These are phyloP conservation scores for Cyberlindnera amylophila DNA, from an alignment of 805 yeast genomes.

Conservation along the genomic window DNA sequence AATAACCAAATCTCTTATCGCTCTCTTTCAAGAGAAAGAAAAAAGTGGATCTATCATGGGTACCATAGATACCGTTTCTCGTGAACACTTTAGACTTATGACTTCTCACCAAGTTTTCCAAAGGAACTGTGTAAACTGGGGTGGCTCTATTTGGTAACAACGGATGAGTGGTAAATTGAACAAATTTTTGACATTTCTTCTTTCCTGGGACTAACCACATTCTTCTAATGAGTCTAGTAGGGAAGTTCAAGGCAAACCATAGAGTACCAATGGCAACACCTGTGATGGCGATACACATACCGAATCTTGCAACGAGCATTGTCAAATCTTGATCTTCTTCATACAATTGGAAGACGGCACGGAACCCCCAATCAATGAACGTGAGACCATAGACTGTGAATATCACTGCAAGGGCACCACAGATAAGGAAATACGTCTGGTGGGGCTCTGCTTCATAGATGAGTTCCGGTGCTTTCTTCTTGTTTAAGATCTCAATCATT, in stretches of 20 bases:
- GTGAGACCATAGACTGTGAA: slow-evolving; percentile 67
- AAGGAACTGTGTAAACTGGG: slow-evolving; percentile 62
- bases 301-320: slow-evolving; percentile 34
- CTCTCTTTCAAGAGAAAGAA: slow-evolving; percentile 68
- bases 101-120: slow-evolving; percentile 51
- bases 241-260: slow-evolving; percentile 44
- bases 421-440: slow-evolving; percentile 64
- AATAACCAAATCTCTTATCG: slow-evolving; percentile 48
- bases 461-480: slow-evolving; percentile 61
- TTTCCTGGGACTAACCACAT: slow-evolving; percentile 70
- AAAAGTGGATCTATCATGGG: slow-evolving; percentile 69
- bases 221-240: slow-evolving; percentile 68
- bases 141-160: slow-evolving; percentile 71
- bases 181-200: slow-evolving; percentile 32
- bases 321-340: slow-evolving; percentile 44
- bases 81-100: slow-evolving; percentile 72
- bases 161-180: slow-evolving; percentile 73
- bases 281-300: slow-evolving; percentile 40
- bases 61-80: slow-evolving; percentile 85
- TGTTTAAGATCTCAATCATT: slow-evolving; percentile 53
- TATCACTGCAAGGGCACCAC: slow-evolving; percentile 65
- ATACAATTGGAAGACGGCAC: slow-evolving; percentile 48
- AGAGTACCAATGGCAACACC: slow-evolving; percentile 31
- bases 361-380: slow-evolving; percentile 52
- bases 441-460: slow-evolving; percentile 85